Evolutionary conservation across 139 green algal genomes (phyloP), one percentile per base, ranked within the genome.

Genomic region (Chlamydomonas schloesseri): DNA sequence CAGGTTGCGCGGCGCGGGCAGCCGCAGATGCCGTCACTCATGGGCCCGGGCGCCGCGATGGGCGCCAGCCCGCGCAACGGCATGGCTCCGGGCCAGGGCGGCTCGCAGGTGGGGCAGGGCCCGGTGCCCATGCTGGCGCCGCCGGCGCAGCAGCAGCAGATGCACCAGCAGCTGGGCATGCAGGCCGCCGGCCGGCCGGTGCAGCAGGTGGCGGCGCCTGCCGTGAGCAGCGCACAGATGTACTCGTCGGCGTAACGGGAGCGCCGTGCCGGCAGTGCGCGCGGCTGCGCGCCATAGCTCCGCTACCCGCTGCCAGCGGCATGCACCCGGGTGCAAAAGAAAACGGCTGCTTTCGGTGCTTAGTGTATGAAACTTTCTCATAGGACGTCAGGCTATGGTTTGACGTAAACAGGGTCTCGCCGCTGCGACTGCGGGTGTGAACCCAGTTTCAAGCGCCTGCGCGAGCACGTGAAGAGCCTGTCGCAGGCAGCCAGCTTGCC

Each of bases 181-280:
- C 42, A 50, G 42, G 42, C 6, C 55, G 1, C 70, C 0, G 31
- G 50, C 34, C 75, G 36, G 75, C 75, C 71, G 34, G 34, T 3
- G 73, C 73, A 70, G 57, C 29, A 3, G 55, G 60, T 31, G 60
- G 60, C 60, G 9, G 26, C 10, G 15, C 42, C 42, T 28, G 47
- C 29, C 10, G 20, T 15, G 20, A 28, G 55, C n/a, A 82, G 75
- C 58, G 75, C 57, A 1, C 75, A 72, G 58, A 82, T 71, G 75
- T 82, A 82, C 75, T 83, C 77, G 13, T 73, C 77, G 6, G 62
- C 60, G 37, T 83, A 42, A n/a, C n/a, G n/a, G n/a, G n/a, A n/a
- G n/a, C n/a, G n/a, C n/a, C n/a, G n/a, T n/a, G n/a, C n/a, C n/a
- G n/a, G n/a, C n/a, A n/a, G n/a, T n/a, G n/a, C n/a, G n/a, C n/a